Percentiles rank a stretch among this genome's conserved stretches.
These are phyloP conservation scores for Colletotrichum tropicicola DNA, from an alignment of 2,329 filamentous ascomycete genomes.

Conservation along the genomic window DNA sequence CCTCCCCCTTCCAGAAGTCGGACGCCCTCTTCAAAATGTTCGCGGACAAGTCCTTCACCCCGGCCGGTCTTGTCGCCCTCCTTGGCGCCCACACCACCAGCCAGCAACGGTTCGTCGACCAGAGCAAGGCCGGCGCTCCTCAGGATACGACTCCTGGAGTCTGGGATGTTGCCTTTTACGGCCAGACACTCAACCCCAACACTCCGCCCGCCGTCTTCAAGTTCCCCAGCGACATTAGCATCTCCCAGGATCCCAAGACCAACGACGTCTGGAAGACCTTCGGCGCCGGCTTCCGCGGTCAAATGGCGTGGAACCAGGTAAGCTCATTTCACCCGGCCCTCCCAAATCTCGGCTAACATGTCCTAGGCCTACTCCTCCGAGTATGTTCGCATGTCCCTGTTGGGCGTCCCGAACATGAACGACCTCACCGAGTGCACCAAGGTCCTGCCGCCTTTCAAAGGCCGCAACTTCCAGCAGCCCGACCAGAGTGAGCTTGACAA, in stretches of 20 bases:
- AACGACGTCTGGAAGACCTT: constrained; percentile 48
- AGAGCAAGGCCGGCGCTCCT: constrained; percentile 48
- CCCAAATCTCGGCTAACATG: not conserved
- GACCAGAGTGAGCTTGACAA: constrained; percentile 16
- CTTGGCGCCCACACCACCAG: constrained; percentile 63
- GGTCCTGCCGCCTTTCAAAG: constrained; percentile 50
- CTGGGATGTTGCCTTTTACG: constrained; percentile 63
- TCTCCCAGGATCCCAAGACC: constrained; percentile 47
- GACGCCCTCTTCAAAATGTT: constrained; percentile 59
- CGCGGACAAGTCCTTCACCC: constrained; percentile 60
- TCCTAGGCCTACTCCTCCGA: constrained; percentile 58
- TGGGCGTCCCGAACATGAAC: constrained; percentile 67
- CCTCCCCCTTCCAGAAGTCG: constrained; percentile 52
- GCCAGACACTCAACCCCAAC: constrained; percentile 43
- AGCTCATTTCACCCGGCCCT: constrained; percentile 32
- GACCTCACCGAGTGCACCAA: constrained; percentile 63
- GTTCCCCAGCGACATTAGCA: constrained; percentile 51
- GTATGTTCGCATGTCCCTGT: constrained; percentile 62
- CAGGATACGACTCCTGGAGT: constrained; percentile 62
- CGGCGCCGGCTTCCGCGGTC: constrained; percentile 38
- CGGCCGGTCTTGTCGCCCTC: constrained; percentile 60
- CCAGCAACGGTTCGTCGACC: constrained; percentile 56
- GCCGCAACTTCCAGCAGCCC: constrained; percentile 27
- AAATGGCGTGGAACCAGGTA: constrained; percentile 52
- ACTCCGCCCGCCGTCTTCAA: constrained; percentile 48